phyloP scores from a whole-genome alignment of 768 basidiomycete genomes.

The Lactarius evosmus region DNA sequence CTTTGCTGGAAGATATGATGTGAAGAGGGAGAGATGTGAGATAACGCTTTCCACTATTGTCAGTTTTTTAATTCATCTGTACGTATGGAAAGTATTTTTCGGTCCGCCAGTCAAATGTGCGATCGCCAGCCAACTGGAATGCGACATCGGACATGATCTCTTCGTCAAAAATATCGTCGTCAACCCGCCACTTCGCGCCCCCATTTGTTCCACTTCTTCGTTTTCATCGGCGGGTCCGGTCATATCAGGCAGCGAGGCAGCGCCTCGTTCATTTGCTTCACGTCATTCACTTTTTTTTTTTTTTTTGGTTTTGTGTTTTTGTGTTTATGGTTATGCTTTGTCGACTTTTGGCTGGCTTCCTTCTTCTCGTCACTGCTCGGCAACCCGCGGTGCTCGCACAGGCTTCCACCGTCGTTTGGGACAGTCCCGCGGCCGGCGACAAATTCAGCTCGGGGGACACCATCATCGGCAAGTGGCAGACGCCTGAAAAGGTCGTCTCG shows the following conservation, averaged over 20 bases:
- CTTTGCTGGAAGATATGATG: not conserved
- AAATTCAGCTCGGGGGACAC: slow-evolving; percentile 34
- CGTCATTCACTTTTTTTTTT: not conserved
- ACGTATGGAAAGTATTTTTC: not conserved
- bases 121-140: slow-evolving; percentile 2
- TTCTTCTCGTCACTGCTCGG: slow-evolving; percentile 13
- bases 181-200: not conserved
- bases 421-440: slow-evolving; percentile 32
- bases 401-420: slow-evolving; percentile 31
- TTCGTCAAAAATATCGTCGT: slow-evolving; percentile 11
- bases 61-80: slow-evolving; percentile 15
- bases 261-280: slow-evolving; percentile 8
- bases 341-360: slow-evolving; percentile 5
- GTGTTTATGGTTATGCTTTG: slow-evolving; percentile 11
- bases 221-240: slow-evolving; percentile 22
- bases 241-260: slow-evolving; percentile 23
- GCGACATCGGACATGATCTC: not conserved
- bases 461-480: slow-evolving; percentile 35
- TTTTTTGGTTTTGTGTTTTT: not conserved
- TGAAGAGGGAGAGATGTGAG: not conserved
- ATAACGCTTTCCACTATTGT: not conserved
- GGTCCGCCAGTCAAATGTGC: slow-evolving; percentile 34
- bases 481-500: slow-evolving; percentile 31
- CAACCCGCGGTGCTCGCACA: slow-evolving; percentile 9
- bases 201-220: not conserved